Percentiles rank a stretch among this genome's conserved stretches.
Conservation (phyloP, 2,329 filamentous ascomycete genomes). For the Metarhizium robertsii region DNA sequence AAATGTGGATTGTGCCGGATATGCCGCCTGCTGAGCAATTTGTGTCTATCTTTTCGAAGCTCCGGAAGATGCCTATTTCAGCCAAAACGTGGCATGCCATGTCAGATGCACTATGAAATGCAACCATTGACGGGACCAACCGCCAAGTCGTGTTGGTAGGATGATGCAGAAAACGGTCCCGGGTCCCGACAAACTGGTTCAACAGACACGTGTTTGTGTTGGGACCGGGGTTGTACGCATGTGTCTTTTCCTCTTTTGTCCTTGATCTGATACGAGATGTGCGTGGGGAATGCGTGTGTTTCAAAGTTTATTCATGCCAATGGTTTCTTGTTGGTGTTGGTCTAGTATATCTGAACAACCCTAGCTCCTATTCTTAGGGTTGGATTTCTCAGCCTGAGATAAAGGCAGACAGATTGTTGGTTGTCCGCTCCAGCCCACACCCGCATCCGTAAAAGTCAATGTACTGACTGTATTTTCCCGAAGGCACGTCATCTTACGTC, state of each 20-base stretch:
- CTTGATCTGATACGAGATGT: not conserved
- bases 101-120: not conserved
- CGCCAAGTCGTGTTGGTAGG: not conserved
- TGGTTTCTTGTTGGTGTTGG: not conserved
- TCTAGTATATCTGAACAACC: not conserved
- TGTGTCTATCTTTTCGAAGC: not conserved
- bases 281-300: not conserved
- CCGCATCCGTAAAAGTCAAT: not conserved
- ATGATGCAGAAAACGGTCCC: not conserved
- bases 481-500: conserved; percentile 24
- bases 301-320: not conserved
- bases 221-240: not conserved
- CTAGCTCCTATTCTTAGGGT: not conserved
- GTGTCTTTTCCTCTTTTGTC: not conserved
- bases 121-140: not conserved
- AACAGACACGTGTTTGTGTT: not conserved
- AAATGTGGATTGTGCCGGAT: not conserved
- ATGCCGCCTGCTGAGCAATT: not conserved
- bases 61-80: not conserved
- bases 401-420: not conserved
- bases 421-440: not conserved
- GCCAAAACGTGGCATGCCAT: not conserved
- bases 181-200: not conserved
- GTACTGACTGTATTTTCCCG: not conserved
- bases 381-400: not conserved